These are phyloP conservation scores for Xylaria scruposa DNA, from an alignment of 495 filamentous ascomycete species.

Conservation along the genomic window DNA sequence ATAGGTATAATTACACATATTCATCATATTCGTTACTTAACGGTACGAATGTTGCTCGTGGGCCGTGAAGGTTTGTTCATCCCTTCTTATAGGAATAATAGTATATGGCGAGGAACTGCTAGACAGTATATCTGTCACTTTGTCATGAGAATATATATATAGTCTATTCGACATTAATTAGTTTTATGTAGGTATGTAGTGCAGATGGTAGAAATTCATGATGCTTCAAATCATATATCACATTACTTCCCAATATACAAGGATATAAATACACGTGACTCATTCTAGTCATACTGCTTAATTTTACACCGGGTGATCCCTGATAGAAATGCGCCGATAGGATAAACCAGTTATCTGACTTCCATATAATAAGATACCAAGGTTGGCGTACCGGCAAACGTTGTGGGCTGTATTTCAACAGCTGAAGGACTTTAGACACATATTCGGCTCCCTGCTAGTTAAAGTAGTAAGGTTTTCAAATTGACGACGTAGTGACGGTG, in stretches of 20 bases:
- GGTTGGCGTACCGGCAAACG: not conserved
- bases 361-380: not conserved
- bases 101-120: not conserved
- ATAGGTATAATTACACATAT: not conserved
- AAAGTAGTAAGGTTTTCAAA: not conserved
- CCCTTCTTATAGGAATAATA: not conserved
- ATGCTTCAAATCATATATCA: not conserved
- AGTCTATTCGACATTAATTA: not conserved
- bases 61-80: not conserved
- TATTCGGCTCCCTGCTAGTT: not conserved
- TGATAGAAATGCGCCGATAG: too few relatives aligned
- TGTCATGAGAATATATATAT: not conserved
- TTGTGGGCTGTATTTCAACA: not conserved
- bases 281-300: not conserved
- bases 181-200: not conserved
- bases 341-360: not conserved
- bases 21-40: not conserved
- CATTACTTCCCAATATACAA: not conserved
- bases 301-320: not conserved
- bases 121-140: too few relatives aligned
- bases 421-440: not conserved
- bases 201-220: not conserved
- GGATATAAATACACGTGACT: constrained; percentile 11
- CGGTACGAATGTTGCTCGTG: not conserved
- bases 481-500: not conserved